Conservation (phyloP, 2,329 filamentous ascomycete species). For the Ophiostoma australiae region DNA sequence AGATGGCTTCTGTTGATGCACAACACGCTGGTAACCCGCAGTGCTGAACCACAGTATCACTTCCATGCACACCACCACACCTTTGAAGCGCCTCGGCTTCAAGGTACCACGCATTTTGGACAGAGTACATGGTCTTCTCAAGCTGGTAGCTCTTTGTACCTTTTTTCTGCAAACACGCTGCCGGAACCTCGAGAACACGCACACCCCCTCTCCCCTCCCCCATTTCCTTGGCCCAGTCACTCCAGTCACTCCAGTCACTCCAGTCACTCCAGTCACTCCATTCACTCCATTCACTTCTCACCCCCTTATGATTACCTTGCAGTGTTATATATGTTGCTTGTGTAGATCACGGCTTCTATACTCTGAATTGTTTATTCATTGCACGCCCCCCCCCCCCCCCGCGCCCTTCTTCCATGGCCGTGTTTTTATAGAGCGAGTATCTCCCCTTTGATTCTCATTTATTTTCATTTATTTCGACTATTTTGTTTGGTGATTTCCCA, state of each 20-base stretch:
- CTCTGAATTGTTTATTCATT: background rate
- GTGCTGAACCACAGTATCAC: background rate
- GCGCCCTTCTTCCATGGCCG: background rate
- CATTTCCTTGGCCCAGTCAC: background rate
- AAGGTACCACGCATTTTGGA: background rate
- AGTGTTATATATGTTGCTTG: background rate
- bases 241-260: background rate
- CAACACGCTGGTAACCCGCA: background rate
- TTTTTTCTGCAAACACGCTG: background rate
- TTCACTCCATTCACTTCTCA: background rate
- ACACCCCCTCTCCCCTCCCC: background rate
- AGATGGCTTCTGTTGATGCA: background rate
- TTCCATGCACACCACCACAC: background rate
- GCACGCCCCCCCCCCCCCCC: background rate
- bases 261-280: too few species aligned
- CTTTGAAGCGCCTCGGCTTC: background rate
- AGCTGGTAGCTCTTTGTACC: background rate
- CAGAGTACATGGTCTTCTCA: background rate
- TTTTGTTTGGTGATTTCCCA: background rate
- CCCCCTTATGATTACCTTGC: too few species aligned
- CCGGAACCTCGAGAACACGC: background rate
- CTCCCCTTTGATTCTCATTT: background rate
- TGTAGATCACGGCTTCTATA: background rate
- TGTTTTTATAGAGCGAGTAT: background rate
- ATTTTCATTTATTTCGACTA: background rate